Evolutionary conservation across 495 filamentous ascomycete genomes (phyloP), one percentile per base, ranked within the genome.

Genomic region (Penicillium salamii): DNA sequence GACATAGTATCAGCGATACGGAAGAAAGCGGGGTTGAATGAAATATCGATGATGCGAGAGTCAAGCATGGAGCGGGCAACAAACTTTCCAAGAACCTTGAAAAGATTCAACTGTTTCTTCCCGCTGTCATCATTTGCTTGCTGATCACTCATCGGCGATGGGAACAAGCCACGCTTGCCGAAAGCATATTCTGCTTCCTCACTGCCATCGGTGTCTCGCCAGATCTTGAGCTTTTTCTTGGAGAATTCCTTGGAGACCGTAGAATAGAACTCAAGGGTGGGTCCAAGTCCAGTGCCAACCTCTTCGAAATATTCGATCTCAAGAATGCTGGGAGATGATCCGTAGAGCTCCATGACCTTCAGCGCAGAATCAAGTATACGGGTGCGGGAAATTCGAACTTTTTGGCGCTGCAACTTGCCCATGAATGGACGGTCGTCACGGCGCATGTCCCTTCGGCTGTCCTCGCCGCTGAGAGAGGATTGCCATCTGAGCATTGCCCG

Each of bases 331-430:
- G 93, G 87, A 4, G 91, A 97, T 3, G 89, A 88, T 1, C 95
- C 95, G 63, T 99, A 99, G 5, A 97, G 83, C 54, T 99, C 93
- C 95, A 99, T 97, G n/a, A 99, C 95, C 65, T 97, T 99, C 60
- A 96, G 78, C 0, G 95, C 95, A 19, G 95, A 97, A 59, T 99
- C 95, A 3, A 99, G 76, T 42, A 99, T 96, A 47, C 92, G 89
- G 5, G 83, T 81, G 29, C 95, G 81, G 6, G 91, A 95, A 48
- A 99, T 97, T 20, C 95, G 87, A 17, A 99, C 93, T 66, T 99
- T 99, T 58, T 99, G 95, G 47, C 95, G 85, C 65, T 97, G 93
- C 7, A 97, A 77, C 32, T 92, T 81, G 7, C 93, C 92, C n/a
- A 97, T 78, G 78, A 92, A 95, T 14, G 91, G 88, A 15, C 90